A percentile compares a stretch with the other conserved stretches of the same genome.
Conservation (phyloP, 2,329 filamentous ascomycete species). For the Curvularia sp. region DNA sequence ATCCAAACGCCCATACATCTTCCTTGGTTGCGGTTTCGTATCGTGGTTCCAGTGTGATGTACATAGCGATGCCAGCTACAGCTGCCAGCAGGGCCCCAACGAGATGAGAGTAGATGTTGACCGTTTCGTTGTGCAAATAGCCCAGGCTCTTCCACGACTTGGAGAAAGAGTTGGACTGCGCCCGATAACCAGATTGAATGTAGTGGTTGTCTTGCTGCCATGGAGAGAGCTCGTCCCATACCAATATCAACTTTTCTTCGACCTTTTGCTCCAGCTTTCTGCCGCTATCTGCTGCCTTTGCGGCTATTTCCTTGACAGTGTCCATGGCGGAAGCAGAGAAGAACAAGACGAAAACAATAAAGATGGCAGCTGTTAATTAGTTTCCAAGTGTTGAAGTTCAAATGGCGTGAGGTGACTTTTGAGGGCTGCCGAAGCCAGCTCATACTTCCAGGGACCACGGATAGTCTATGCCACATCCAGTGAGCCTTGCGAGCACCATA, state of each 20-base stretch:
- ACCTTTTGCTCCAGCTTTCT: conserved; percentile 44
- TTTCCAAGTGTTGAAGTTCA: neutral
- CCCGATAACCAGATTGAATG: conserved; percentile 71
- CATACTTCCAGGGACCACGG: neutral
- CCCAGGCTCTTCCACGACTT: conserved; percentile 65
- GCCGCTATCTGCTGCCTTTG: conserved; percentile 25
- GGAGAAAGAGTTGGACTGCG: conserved; percentile 66
- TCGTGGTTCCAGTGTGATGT: conserved; percentile 35
- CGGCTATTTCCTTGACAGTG: conserved; percentile 28
- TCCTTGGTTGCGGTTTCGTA: conserved; percentile 47
- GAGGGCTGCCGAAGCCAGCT: neutral
- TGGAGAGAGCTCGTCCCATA: conserved; percentile 53
- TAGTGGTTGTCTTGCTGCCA: conserved; percentile 71
- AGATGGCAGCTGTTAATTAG: neutral
- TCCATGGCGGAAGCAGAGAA: conserved; percentile 25
- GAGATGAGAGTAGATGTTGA: conserved; percentile 77
- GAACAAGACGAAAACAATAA: neutral
- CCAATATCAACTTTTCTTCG: conserved; percentile 58
- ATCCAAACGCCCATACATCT: conserved; percentile 49
- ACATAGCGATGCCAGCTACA: conserved; percentile 30
- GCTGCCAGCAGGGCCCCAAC: conserved; percentile 49
- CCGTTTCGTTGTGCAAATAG: conserved; percentile 72
- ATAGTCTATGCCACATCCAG: conserved; percentile 13
- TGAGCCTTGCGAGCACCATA: conserved; percentile 15
- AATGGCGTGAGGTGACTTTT: conserved; percentile 9